These are phyloP conservation scores for Alternaria triticina DNA, from an alignment of 2,329 filamentous ascomycete species.

Conservation along the genomic window DNA sequence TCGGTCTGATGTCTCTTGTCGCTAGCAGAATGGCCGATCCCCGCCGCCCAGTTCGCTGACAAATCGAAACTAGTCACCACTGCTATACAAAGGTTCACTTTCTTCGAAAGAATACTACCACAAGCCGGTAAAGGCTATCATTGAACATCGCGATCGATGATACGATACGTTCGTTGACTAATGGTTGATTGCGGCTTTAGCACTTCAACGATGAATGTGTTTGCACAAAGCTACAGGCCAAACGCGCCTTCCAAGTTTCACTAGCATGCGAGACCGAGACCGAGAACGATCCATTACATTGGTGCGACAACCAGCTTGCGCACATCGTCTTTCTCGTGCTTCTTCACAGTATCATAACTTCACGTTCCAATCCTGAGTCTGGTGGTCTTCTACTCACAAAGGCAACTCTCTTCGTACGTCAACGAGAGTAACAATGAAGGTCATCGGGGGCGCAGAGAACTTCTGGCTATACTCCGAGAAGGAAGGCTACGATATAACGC, in stretches of 20 bases:
- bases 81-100: slow-evolving; percentile 21
- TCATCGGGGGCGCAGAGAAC: neutral
- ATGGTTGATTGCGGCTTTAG: neutral
- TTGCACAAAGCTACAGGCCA: neutral
- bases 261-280: neutral
- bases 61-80: slow-evolving; percentile 22
- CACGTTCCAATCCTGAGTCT: neutral
- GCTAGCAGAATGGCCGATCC: neutral
- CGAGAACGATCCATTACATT: neutral
- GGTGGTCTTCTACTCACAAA: neutral
- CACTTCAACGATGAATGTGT: neutral
- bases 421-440: neutral
- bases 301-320: neutral
- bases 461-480: neutral
- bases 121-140: too few species aligned
- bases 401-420: neutral
- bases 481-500: neutral
- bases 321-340: neutral
- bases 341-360: neutral
- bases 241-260: neutral
- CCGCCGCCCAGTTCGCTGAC: neutral
- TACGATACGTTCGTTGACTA: accelerated
- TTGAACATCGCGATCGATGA: neutral
- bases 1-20: slow-evolving; percentile 13
- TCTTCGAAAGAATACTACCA: neutral